A percentile compares a stretch with the other conserved stretches of the same genome.
phyloP scores from a whole-genome alignment of 371 early-diverging fungal genomes.

The Conidiobolus incongruus region DNA sequence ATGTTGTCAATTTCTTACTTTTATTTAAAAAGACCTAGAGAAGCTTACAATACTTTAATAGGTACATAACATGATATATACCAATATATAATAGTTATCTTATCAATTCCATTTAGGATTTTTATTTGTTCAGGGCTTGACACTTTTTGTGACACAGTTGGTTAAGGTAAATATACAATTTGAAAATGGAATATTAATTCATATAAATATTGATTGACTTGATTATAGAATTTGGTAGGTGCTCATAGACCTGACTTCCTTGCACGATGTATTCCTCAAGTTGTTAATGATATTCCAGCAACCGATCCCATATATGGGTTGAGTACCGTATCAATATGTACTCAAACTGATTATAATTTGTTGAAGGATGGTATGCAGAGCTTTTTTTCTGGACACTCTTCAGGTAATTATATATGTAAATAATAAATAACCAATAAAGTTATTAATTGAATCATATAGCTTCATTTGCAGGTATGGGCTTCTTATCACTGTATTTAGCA shows the following conservation, averaged over 20 bases:
- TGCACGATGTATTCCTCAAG: constrained; percentile 55
- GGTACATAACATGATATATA: background rate
- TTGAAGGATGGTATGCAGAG: constrained; percentile 66
- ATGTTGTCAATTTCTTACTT: constrained; percentile 20
- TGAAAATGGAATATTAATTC: background rate
- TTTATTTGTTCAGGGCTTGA: background rate
- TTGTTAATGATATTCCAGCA: constrained; percentile 6
- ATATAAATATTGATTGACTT: no score
- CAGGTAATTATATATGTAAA: constrained; percentile 15
- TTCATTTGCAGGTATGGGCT: constrained; percentile 51
- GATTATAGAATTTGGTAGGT: constrained; percentile 20
- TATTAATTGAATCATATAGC: constrained; percentile 10
- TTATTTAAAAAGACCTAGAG: constrained; percentile 25
- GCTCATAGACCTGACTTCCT: constrained; percentile 81
- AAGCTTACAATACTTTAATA: background rate
- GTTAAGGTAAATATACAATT: background rate
- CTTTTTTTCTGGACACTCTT: constrained; percentile 89
- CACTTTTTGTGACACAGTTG: background rate
- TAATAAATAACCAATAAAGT: background rate
- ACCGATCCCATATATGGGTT: constrained; percentile 19
- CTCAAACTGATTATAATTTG: constrained; percentile 16
- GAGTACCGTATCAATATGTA: constrained; percentile 32
- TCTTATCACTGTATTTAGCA: constrained; percentile 39
- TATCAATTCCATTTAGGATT: no score
- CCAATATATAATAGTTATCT: background rate